These are phyloP conservation scores for Aphanomyces euteiches DNA, from an alignment of 352 stramenopile genomes.

Conservation along the genomic window DNA sequence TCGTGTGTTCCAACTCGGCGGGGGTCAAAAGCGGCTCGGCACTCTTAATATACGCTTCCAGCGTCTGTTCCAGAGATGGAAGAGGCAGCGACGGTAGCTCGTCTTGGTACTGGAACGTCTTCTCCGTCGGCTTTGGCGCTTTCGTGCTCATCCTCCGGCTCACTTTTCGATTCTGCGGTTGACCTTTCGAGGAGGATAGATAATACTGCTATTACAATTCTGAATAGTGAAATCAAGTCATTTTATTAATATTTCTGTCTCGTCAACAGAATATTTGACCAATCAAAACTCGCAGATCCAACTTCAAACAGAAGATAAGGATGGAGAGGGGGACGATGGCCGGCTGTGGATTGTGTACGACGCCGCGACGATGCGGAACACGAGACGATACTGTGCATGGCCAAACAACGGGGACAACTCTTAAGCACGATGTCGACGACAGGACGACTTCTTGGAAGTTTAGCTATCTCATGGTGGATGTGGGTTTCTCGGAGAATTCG, in stretches of 20 bases:
- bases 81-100: slow-evolving; percentile 91
- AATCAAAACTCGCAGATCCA: background rate
- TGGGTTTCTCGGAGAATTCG: too few species aligned
- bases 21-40: slow-evolving; percentile 84
- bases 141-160: background rate
- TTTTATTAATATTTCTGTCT: background rate
- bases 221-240: background rate
- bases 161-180: background rate
- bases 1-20: slow-evolving; percentile 87
- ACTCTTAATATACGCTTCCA: slow-evolving; percentile 90
- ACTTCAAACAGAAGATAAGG: slow-evolving; percentile 3
- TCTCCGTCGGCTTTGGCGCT: slow-evolving; percentile 36
- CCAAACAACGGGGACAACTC: too few species aligned
- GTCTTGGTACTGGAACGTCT: slow-evolving; percentile 79
- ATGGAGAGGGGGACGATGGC: too few species aligned
- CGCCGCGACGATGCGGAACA: too few species aligned
- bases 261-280: slow-evolving; percentile 4
- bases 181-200: background rate
- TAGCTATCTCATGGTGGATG: too few species aligned
- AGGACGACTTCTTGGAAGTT: too few species aligned
- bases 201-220: too few species aligned
- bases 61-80: slow-evolving; percentile 90
- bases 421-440: too few species aligned
- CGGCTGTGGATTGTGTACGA: too few species aligned
- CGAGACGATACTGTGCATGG: too few species aligned